Conservation (phyloP, 164 flowering plant genomes). For the Kalanchoe fedtschenkoi region DNA sequence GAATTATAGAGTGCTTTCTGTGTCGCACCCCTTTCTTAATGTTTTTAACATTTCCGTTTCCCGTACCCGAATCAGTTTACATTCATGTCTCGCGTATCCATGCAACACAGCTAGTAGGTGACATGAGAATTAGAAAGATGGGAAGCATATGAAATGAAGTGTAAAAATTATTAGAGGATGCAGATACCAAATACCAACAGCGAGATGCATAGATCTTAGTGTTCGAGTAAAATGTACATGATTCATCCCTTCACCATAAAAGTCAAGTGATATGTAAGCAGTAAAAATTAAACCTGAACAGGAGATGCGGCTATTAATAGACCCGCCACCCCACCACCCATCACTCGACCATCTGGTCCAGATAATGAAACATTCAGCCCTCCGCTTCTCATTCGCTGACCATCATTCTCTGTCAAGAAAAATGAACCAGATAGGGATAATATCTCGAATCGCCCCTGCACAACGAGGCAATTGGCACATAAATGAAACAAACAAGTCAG, state of each 20-base stretch:
- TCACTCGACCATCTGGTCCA: slow-evolving; percentile 86
- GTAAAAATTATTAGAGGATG: background rate
- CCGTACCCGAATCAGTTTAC: no score
- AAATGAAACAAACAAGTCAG: background rate
- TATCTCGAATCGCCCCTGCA: slow-evolving; percentile 86
- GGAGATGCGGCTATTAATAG: slow-evolving; percentile 78
- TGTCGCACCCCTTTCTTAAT: no score
- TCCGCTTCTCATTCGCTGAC: slow-evolving; percentile 75
- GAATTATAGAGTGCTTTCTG: no score
- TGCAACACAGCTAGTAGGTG: background rate
- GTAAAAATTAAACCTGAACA: slow-evolving; percentile 49
- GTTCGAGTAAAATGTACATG: no score
- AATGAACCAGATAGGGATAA: slow-evolving; percentile 83
- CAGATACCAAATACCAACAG: background rate
- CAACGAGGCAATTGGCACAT: background rate
- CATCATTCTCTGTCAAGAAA: slow-evolving; percentile 55
- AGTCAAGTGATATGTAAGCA: background rate
- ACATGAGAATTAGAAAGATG: background rate
- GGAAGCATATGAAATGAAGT: background rate
- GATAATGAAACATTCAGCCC: slow-evolving; percentile 74
- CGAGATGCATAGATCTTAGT: no score
- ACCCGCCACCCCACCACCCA: slow-evolving; percentile 91
- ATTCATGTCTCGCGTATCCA: no score
- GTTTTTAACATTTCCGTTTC: no score
- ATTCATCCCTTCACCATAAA: no score